phyloP scores from a whole-genome alignment of 2,329 filamentous ascomycete species.

The Aaosphaeria pasadenensis region DNA sequence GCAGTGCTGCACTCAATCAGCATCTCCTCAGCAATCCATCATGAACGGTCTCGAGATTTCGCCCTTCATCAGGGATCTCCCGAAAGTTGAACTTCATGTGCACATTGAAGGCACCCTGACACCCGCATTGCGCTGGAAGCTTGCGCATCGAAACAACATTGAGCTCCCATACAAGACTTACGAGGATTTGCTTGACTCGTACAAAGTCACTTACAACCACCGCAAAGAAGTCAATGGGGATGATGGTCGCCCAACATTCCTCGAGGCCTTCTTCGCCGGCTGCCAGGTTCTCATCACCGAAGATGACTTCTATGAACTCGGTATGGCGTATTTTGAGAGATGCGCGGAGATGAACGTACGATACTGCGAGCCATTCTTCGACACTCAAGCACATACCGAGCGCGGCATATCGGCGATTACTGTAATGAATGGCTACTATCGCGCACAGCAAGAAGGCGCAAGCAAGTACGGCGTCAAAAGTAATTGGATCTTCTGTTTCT shows the following conservation, averaged over 20 bases:
- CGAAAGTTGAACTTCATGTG: background rate
- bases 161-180: conserved; percentile 6
- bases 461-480: conserved; percentile 4
- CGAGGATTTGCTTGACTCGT: conserved; percentile 6
- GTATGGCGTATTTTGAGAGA: conserved; percentile 38
- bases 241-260: conserved; percentile 22
- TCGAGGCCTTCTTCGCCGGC: conserved; percentile 20
- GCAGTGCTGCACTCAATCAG: too few species aligned
- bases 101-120: background rate
- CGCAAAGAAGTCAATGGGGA: conserved; percentile 12
- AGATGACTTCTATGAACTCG: conserved; percentile 41
- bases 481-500: conserved; percentile 44
- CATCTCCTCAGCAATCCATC: background rate
- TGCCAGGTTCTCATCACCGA: conserved; percentile 33
- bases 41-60: conserved; percentile 8
- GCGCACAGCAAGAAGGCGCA: conserved; percentile 4
- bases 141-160: background rate
- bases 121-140: background rate
- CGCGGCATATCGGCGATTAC: conserved; percentile 62
- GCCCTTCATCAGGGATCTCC: conserved; percentile 5
- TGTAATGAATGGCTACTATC: conserved; percentile 49
- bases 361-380: conserved; percentile 68
- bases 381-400: conserved; percentile 67
- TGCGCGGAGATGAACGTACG: conserved; percentile 37
- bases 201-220: conserved; percentile 12